A percentile compares a stretch with the other conserved stretches of the same genome.
Conservation (phyloP, 1,139 yeast species). For the Suhomyces bribrorum region DNA sequence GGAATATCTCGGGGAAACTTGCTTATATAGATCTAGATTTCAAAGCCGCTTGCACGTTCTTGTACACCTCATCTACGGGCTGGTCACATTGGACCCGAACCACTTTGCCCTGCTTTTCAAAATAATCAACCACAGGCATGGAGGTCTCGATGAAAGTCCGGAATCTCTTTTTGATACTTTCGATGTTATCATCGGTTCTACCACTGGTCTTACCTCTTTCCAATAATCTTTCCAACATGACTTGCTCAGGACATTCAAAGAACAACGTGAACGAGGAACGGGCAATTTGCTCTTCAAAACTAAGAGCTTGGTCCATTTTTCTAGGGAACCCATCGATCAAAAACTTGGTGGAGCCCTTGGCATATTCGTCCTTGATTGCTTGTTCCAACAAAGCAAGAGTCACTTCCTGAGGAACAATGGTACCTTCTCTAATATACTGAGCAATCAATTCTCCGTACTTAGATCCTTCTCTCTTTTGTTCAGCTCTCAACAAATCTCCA, state of each 20-base stretch:
- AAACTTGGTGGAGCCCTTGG: conserved; percentile 58
- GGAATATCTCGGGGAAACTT: neutral
- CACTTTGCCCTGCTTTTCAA: conserved; percentile 72
- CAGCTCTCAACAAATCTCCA: conserved; percentile 92
- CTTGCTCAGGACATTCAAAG: conserved; percentile 90
- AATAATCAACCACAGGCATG: conserved; percentile 92
- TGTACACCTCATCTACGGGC: conserved; percentile 76
- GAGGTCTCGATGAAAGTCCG: conserved; percentile 83
- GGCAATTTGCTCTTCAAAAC: conserved; percentile 82
- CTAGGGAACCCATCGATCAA: conserved; percentile 96
- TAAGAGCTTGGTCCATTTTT: conserved; percentile 95
- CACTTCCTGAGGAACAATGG: conserved; percentile 93
- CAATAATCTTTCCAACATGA: conserved; percentile 81
- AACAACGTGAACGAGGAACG: conserved; percentile 77
- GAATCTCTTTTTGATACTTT: conserved; percentile 87
- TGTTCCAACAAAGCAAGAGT: conserved; percentile 81
- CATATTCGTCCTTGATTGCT: conserved; percentile 63
- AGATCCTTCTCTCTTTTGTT: conserved; percentile 81
- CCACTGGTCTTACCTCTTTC: conserved; percentile 96
- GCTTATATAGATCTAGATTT: conserved; percentile 36
- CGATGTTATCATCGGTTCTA: conserved; percentile 88
- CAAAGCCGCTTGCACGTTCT: conserved; percentile 67
- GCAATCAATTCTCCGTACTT: conserved; percentile 85
- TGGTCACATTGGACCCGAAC: conserved; percentile 77
- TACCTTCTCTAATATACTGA: conserved; percentile 80